Conservation (phyloP, 148 eudicot genomes). For the Cornus suecica region DNA sequence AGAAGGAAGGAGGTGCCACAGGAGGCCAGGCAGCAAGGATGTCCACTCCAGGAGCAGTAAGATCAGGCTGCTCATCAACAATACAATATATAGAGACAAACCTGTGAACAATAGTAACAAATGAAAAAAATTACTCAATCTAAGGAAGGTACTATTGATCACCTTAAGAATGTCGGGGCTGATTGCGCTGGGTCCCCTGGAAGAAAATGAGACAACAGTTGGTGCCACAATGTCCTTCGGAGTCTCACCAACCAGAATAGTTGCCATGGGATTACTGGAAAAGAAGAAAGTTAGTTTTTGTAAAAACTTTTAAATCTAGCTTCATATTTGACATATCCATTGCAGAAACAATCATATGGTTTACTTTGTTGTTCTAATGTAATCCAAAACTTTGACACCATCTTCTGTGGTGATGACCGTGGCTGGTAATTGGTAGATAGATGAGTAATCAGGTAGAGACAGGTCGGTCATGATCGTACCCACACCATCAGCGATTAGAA, state of each 20-base stretch:
- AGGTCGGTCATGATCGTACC: neutral
- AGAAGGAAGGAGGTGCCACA: neutral
- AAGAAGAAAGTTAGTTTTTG: too few relatives aligned
- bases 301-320: too few relatives aligned
- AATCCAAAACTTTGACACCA: neutral
- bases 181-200: too few relatives aligned
- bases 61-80: conserved; percentile 10
- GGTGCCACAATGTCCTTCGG: too few relatives aligned
- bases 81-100: neutral
- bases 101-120: neutral
- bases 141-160: neutral
- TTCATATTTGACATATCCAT: neutral
- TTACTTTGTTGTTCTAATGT: conserved; percentile 10
- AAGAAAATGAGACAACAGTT: too few relatives aligned
- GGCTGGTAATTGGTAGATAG: conserved; percentile 3
- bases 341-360: neutral
- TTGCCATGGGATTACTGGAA: too few relatives aligned
- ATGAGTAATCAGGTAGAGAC: neutral
- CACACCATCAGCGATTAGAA: conserved; percentile 2
- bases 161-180: too few relatives aligned
- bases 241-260: too few relatives aligned
- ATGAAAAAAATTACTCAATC: neutral
- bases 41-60: conserved; percentile 12
- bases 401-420: neutral
- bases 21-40: conserved; percentile 5